These are phyloP conservation scores for Entonaema liquescens DNA, from an alignment of 495 filamentous ascomycete species.

Conservation along the genomic window DNA sequence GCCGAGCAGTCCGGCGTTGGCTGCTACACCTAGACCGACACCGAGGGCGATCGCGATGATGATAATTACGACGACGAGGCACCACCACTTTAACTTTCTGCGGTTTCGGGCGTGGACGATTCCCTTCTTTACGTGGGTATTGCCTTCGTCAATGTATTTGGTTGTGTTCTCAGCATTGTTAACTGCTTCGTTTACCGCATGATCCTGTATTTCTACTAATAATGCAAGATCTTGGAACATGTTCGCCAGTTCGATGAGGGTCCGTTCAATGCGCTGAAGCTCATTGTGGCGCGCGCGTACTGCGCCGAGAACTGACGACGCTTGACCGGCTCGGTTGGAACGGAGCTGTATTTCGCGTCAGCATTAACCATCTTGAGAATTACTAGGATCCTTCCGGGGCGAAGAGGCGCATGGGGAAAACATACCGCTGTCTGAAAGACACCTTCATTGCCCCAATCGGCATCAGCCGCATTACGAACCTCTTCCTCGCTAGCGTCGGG, in stretches of 20 bases:
- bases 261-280: constrained; percentile 74
- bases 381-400: neutral
- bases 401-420: constrained; percentile 20
- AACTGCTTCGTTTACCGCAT: constrained; percentile 62
- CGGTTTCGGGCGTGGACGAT: constrained; percentile 64
- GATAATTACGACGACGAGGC: constrained; percentile 65
- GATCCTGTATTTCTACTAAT: constrained; percentile 70
- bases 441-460: constrained; percentile 77
- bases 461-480: constrained; percentile 68
- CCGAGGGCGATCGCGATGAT: constrained; percentile 61
- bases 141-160: constrained; percentile 66
- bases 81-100: constrained; percentile 77
- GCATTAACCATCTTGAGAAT: constrained; percentile 3
- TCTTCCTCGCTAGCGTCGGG: constrained; percentile 72
- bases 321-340: constrained; percentile 71
- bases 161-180: constrained; percentile 63
- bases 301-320: constrained; percentile 70
- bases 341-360: constrained; percentile 63
- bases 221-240: constrained; percentile 75
- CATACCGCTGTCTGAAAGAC: constrained; percentile 79
- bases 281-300: constrained; percentile 81
- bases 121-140: constrained; percentile 67
- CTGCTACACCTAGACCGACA: constrained; percentile 54
- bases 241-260: constrained; percentile 68
- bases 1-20: constrained; percentile 18